Evolutionary conservation across 1,139 yeast genomes (phyloP), one percentile per base, ranked within the genome.

Genomic region (Blastobotrys proliferans): DNA sequence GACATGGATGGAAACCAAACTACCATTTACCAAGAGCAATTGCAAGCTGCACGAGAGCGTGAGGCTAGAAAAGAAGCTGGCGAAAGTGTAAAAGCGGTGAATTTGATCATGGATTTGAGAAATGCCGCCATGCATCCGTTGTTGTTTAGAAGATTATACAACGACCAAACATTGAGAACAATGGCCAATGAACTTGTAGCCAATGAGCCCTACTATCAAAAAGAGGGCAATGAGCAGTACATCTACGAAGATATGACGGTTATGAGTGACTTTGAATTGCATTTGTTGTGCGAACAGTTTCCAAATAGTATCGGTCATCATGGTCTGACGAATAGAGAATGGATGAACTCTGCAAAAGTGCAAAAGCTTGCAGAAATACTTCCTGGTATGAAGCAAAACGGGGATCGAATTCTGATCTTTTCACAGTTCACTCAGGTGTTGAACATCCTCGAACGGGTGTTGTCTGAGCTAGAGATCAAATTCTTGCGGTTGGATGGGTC

Each of bases 51-150:
- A 2, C 66, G 73, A 43, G 55, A 59, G 16, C 77, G 77, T 41
- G 70, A 80, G 56, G 60, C 69, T 76, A 63, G 70, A 67, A 56
- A 57, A 57, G 54, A 62, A 69, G 55, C 58, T 63, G 46, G 73
- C 63, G 41, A 52, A 24, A 41, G 40, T 9, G 49, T 31, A 8
- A 40, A 46, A 10, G 67, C 67, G 54, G 71, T 66, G 39, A 65
- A 69, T 80, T 86, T 68, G 67, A 70, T 92, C 46, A 92, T 92
- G 98, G 96, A 87, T 66, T 72, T 92, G 63, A 78, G 97, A 58
- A 92, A 92, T 67, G 92, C 94, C 40, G 90, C 97, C 64, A 83
- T 92, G 56, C 98, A 92, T 72, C 98, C 97, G 1, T 82, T 85
- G 66, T 92, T 92, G 26, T 92, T 88, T 64, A 87, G 98, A 56